Evolutionary conservation across 2,329 filamentous ascomycete species (phyloP).

Genomic region (Dothideomycetes sp.): DNA sequence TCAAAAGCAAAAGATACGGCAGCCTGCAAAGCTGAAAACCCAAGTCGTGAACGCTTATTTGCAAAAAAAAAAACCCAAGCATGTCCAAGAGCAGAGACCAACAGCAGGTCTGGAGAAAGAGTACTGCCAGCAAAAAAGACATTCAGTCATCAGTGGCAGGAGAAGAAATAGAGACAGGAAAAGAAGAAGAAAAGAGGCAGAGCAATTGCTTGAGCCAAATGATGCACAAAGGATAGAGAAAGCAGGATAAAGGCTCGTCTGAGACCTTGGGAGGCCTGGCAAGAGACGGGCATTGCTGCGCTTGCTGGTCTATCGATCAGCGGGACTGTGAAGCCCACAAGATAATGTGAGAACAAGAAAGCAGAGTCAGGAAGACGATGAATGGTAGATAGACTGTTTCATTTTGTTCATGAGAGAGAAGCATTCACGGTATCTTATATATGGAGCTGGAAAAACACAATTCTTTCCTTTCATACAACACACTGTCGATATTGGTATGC

Average conservation of each 20-base stretch:
- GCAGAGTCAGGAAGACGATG: too few relatives aligned
- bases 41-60: too few relatives aligned
- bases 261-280: not conserved
- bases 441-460: not conserved
- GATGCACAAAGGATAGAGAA: not conserved
- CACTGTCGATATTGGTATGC: too few relatives aligned
- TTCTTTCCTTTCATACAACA: constrained; percentile 4
- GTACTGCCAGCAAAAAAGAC: too few relatives aligned
- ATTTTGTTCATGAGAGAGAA: too few relatives aligned
- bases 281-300: not conserved
- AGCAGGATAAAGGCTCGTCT: not conserved
- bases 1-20: not conserved
- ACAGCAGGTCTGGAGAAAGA: too few relatives aligned
- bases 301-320: not conserved
- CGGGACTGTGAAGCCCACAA: not conserved
- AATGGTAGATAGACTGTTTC: not conserved
- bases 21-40: too few relatives aligned
- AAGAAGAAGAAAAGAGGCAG: not conserved
- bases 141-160: too few relatives aligned
- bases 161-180: not conserved
- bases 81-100: too few relatives aligned
- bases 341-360: too few relatives aligned
- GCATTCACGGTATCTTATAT: not conserved
- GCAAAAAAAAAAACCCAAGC: too few relatives aligned
- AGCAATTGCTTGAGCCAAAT: too few relatives aligned